Percentiles rank a stretch among this genome's conserved stretches.
phyloP scores from a whole-genome alignment of 306 rosid genomes.

The Castanea mollissima region DNA sequence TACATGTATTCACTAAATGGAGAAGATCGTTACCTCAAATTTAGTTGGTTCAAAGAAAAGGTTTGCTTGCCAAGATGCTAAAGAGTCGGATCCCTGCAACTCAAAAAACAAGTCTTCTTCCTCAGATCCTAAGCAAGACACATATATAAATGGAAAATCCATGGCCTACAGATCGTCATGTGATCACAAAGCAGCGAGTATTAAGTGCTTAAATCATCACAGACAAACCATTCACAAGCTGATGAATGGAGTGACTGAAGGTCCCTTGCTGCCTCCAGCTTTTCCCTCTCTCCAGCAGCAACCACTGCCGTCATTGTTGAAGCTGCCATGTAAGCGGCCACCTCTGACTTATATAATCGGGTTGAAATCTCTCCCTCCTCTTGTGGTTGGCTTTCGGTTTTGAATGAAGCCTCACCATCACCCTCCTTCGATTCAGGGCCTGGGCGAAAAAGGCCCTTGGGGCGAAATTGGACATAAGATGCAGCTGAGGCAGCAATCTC shows the following conservation, averaged over 20 bases:
- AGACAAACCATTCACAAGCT: constrained; percentile 95
- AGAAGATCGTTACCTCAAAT: constrained; percentile 61
- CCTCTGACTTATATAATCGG: constrained; percentile 59
- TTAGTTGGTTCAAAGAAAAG: constrained; percentile 92
- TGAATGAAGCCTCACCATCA: constrained; percentile 17
- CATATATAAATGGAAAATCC: neutral
- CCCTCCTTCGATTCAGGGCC: constrained; percentile 36
- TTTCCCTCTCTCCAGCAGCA: constrained; percentile 82
- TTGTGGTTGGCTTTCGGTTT: constrained; percentile 12
- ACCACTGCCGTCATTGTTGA: constrained; percentile 90
- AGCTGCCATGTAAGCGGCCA: constrained; percentile 78
- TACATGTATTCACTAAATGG: neutral
- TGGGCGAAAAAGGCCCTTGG: constrained; percentile 44
- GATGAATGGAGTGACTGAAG: constrained; percentile 85
- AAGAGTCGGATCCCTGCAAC: constrained; percentile 86
- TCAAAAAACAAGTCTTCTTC: neutral
- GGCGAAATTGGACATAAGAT: constrained; percentile 60
- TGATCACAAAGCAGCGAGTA: constrained; percentile 68
- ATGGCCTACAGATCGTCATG: neutral
- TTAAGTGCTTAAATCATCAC: constrained; percentile 70
- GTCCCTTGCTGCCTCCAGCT: constrained; percentile 71
- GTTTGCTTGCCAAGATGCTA: constrained; percentile 93
- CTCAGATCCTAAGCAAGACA: neutral
- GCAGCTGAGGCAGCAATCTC: constrained; percentile 90
- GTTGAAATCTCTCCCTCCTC: constrained; percentile 42